Conservation (phyloP, 257 asterid genomes). For the Gentiana macrophylla region DNA sequence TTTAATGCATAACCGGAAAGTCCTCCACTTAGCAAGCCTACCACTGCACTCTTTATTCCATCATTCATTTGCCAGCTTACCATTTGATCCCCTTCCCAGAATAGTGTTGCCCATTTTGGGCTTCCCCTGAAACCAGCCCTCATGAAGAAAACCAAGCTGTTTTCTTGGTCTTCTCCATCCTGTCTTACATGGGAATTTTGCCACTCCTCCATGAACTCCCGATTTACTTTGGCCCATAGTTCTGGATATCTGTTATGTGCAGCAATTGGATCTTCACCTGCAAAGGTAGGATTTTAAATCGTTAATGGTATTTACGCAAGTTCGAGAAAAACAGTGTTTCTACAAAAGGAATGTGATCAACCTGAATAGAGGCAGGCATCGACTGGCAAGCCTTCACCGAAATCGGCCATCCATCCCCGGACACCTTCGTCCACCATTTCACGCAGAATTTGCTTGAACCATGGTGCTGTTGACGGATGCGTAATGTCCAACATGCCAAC, state of each 20-base stretch:
- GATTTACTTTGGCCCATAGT: constrained; percentile 74
- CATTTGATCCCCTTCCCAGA: constrained; percentile 99
- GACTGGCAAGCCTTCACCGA: constrained; percentile 92
- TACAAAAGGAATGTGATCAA: constrained; percentile 10
- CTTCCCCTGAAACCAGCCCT: constrained; percentile 80
- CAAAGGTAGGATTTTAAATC: constrained; percentile 3
- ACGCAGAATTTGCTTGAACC: constrained; percentile 78
- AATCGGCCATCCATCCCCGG: constrained; percentile 99
- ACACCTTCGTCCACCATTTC: constrained; percentile 97
- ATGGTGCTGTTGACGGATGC: constrained; percentile 52
- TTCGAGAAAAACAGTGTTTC: too few species aligned
- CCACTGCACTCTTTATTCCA: constrained; percentile 88
- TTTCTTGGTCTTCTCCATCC: constrained; percentile 31
- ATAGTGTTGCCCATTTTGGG: constrained; percentile 77
- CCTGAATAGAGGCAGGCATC: constrained; percentile 91
- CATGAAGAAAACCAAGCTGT: constrained; percentile 81
- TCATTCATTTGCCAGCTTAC: constrained; percentile 97
- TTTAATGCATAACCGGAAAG: constrained; percentile 83
- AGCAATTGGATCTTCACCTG: constrained; percentile 87
- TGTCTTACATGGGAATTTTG: constrained; percentile 21
- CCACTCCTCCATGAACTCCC: constrained; percentile 88
- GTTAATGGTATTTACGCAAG: too few species aligned
- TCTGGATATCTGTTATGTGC: constrained; percentile 93
- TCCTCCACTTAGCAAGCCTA: constrained; percentile 82
- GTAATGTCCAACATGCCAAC: constrained; percentile 95